Evolutionary conservation across 2,329 filamentous ascomycete species (phyloP), one percentile per base, ranked within the genome.

Genomic region (Trichoderma koningii): DNA sequence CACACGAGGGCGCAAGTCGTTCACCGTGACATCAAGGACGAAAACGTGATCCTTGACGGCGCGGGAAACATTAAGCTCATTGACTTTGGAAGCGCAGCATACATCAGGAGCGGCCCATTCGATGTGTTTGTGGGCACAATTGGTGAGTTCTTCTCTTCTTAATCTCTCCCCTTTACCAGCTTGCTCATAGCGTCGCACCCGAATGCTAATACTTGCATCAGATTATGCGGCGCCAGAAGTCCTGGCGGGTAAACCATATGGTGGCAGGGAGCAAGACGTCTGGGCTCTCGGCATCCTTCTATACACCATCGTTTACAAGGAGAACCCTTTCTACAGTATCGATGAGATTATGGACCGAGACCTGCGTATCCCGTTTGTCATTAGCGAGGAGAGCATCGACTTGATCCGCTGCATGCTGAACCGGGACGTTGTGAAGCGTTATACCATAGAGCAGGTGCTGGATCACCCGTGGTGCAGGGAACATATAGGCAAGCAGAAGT

Each of bases 201-300:
- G n/a, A 38, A 17, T 56, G 23, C 57, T 48, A 38, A 60, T 19
- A 15, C 55, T 34, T 28, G 57, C 67, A 19, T 66, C 59, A 97
- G 95, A 99, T 81, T 99, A 99, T 78, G 95, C 95, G 52, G 95
- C 95, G 7, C 95, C 95, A n/a, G 95, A 99, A 80, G 95, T 99
- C 63, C 85, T 99, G 55, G 93, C 93, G 65, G 95, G 95, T 55
- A 90, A 89, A 71, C 90, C 93, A 17, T 99, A 99, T 78, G 87
- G 90, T 70, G 95, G 95, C 73, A 97, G 96, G 78, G 94, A 97
- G 76, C 95, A 99, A 81, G 95, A 99, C 74, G 93, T 99, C 34
- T 99, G 95, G 95, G 95, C 95, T 0, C 84, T 99, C 17, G 95
- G 95, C 26, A 98, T 99, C 73, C 85, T 99, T 28, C 86, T 99